These are phyloP conservation scores for Aspergillus nidulans DNA, from an alignment of 495 filamentous ascomycete species.

Conservation along the genomic window DNA sequence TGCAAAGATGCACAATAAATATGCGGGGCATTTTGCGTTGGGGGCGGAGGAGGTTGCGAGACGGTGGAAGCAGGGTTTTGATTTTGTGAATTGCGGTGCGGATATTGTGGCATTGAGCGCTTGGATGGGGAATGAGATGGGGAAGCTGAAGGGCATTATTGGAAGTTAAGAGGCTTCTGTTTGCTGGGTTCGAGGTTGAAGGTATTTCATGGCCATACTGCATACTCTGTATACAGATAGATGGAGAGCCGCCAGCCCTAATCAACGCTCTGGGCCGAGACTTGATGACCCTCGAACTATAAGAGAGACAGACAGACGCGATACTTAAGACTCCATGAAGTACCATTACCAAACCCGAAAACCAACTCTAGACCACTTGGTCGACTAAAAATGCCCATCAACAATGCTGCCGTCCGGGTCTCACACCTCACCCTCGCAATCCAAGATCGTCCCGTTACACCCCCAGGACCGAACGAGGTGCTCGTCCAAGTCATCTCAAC, in stretches of 20 bases:
- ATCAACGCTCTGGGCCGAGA: background rate
- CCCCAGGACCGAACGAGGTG: background rate
- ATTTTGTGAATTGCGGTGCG: slow-evolving; percentile 9
- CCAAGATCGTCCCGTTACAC: background rate
- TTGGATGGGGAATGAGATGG: background rate
- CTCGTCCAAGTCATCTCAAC: background rate
- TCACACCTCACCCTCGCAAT: background rate
- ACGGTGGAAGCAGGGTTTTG: slow-evolving; percentile 24
- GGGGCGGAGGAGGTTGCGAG: slow-evolving; percentile 29
- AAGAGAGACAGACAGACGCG: background rate
- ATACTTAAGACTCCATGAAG: background rate
- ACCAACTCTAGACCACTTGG: background rate
- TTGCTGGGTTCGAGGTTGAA: too few relatives aligned
- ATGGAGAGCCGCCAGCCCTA: background rate
- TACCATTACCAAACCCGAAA: background rate
- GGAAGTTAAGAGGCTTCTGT: too few relatives aligned
- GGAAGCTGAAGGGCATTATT: background rate
- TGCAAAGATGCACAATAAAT: slow-evolving; percentile 30
- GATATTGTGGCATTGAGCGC: slow-evolving; percentile 28
- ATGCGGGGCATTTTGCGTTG: slow-evolving; percentile 23
- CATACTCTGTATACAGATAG: background rate
- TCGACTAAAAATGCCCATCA: background rate
- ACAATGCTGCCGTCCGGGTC: background rate
- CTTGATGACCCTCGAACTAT: background rate
- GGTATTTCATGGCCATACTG: too few relatives aligned